These are phyloP conservation scores for Pulveroboletus ravenelii DNA, from an alignment of 768 basidiomycete genomes.

Conservation along the genomic window DNA sequence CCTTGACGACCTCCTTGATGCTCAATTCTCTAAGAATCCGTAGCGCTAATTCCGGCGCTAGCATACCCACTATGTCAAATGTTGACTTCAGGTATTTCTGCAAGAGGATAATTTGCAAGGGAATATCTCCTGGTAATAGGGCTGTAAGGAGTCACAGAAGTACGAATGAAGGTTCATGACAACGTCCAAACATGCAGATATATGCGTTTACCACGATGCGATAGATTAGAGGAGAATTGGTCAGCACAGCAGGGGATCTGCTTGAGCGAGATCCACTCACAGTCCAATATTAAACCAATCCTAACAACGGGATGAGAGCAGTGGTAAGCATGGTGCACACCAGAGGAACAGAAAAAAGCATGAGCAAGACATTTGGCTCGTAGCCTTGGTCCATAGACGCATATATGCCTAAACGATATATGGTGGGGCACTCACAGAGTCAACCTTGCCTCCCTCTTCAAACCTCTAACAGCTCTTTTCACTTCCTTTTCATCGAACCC, in stretches of 20 bases:
- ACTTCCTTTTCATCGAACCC: slow-evolving; percentile 69
- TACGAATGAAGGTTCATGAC: slow-evolving; percentile 5
- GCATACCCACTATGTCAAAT: slow-evolving; percentile 73
- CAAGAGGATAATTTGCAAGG: slow-evolving; percentile 75
- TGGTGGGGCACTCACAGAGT: slow-evolving; percentile 51
- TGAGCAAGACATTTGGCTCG: not conserved
- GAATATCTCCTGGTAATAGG: slow-evolving; percentile 80
- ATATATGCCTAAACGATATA: not conserved
- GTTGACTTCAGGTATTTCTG: slow-evolving; percentile 81
- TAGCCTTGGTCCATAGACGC: not conserved
- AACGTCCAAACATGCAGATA: not conserved
- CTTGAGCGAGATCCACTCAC: slow-evolving; percentile 11
- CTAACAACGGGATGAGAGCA: slow-evolving; percentile 1
- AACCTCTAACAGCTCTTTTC: slow-evolving; percentile 53
- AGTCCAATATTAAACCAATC: slow-evolving; percentile 29
- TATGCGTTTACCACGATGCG: not conserved
- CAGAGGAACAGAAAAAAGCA: not conserved
- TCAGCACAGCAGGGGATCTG: slow-evolving; percentile 4
- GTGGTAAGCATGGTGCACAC: slow-evolving; percentile 6
- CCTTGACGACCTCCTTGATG: slow-evolving; percentile 56
- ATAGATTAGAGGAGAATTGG: not conserved
- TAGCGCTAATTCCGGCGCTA: slow-evolving; percentile 62
- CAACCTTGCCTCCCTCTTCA: slow-evolving; percentile 68
- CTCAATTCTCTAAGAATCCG: slow-evolving; percentile 56
- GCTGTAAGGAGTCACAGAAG: slow-evolving; percentile 36